These are phyloP conservation scores for Calcarisporium arbuscula DNA, from an alignment of 2,329 filamentous ascomycete genomes.

Conservation along the genomic window DNA sequence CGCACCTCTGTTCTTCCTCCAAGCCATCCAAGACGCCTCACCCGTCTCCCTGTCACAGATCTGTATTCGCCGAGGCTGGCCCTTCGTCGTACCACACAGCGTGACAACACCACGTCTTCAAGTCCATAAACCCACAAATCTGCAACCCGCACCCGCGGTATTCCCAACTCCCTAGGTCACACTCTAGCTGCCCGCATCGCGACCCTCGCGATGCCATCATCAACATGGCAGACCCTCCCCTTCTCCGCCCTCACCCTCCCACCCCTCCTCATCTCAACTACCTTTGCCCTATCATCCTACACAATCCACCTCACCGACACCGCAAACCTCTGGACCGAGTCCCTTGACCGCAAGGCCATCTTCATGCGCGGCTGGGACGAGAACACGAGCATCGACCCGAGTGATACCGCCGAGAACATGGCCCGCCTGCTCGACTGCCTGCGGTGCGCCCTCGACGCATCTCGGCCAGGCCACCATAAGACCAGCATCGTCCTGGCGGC, in stretches of 20 bases:
- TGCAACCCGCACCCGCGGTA: no score
- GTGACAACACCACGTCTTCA: no score
- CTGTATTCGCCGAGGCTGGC: no score
- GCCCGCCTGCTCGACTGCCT: conserved; percentile 60
- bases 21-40: no score
- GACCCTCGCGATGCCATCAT: no score
- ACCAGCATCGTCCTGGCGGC: conserved; percentile 39
- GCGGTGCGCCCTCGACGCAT: conserved; percentile 42
- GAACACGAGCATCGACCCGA: conserved; percentile 67
- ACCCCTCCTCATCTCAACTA: conserved; percentile 59
- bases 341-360: conserved; percentile 54
- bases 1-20: no score
- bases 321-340: conserved; percentile 66
- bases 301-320: conserved; percentile 64
- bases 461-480: conserved; percentile 33
- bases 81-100: no score
- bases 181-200: no score
- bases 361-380: conserved; percentile 54
- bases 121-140: no score
- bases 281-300: conserved; percentile 52
- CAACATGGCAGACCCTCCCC: conserved; percentile 45
- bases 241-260: conserved; percentile 28
- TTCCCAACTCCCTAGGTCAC: no score
- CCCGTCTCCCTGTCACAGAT: no score
- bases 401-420: conserved; percentile 62